These are phyloP conservation scores for Sonneratia alba DNA, from an alignment of 345 rosid genomes.

Conservation along the genomic window DNA sequence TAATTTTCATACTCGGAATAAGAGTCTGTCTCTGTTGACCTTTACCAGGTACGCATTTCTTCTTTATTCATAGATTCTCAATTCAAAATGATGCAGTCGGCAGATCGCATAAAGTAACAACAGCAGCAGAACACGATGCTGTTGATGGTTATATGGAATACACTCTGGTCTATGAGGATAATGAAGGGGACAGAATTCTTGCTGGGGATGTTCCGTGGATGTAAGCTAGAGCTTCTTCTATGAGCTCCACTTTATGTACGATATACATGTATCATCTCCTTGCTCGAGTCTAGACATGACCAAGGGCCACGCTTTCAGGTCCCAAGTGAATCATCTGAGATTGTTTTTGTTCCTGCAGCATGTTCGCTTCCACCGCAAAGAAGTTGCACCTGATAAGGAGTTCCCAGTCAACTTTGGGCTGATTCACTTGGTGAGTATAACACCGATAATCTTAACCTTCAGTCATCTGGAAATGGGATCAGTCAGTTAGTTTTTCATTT, in stretches of 20 bases:
- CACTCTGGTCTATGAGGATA: conserved; percentile 40
- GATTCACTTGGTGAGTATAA: background rate
- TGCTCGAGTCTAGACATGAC: background rate
- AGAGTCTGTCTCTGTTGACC: background rate
- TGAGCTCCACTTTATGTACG: background rate
- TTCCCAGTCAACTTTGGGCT: conserved; percentile 3
- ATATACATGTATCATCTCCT: background rate
- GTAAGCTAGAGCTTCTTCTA: conserved; percentile 18
- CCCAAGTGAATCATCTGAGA: background rate
- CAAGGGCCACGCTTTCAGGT: background rate
- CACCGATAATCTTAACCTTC: background rate
- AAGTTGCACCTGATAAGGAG: conserved; percentile 38
- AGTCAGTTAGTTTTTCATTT: background rate
- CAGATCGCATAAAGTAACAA: background rate
- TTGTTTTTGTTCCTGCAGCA: conserved; percentile 19
- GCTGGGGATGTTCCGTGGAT: conserved; percentile 47
- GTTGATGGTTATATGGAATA: conserved; percentile 19
- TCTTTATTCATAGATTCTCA: background rate
- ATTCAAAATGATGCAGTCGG: background rate
- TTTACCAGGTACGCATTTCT: background rate
- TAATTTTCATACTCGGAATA: background rate
- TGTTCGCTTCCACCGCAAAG: conserved; percentile 37
- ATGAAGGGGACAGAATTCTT: conserved; percentile 41
- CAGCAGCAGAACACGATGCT: conserved; percentile 1
- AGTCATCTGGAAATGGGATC: background rate